Conservation (phyloP, 768 basidiomycete species). For the Podaxis pistillaris region DNA sequence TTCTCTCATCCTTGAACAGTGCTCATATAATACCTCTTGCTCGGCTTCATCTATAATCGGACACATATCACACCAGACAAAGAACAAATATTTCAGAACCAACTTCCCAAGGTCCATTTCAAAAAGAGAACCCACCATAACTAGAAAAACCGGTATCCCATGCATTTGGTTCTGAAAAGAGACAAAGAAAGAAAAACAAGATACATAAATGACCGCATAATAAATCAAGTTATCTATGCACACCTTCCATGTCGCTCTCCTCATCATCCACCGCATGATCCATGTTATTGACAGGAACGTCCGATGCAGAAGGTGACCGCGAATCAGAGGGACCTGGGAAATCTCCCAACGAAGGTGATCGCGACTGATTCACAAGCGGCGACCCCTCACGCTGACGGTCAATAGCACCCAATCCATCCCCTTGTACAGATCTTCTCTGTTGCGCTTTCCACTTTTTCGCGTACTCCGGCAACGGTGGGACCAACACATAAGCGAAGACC, state of each 20-base stretch:
- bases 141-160: constrained; percentile 1
- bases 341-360: constrained; percentile 10
- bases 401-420: neutral
- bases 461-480: constrained; percentile 7
- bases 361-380: neutral
- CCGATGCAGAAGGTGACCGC: neutral
- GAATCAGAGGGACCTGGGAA: neutral
- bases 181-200: neutral
- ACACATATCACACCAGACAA: constrained; percentile 18
- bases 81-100: neutral
- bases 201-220: constrained; percentile 3
- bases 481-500: constrained; percentile 6
- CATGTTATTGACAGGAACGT: neutral
- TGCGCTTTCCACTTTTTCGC: constrained; percentile 7
- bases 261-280: neutral
- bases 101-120: neutral
- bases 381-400: neutral
- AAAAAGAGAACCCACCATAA: constrained; percentile 10
- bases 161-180: neutral
- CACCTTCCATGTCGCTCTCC: constrained; percentile 11
- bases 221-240: constrained; percentile 14
- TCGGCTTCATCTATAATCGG: constrained; percentile 40
- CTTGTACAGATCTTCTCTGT: neutral
- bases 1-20: constrained; percentile 33
- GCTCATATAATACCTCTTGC: constrained; percentile 28